Conservation (phyloP, 140 eudicot species). For the Anethum foeniculum region DNA sequence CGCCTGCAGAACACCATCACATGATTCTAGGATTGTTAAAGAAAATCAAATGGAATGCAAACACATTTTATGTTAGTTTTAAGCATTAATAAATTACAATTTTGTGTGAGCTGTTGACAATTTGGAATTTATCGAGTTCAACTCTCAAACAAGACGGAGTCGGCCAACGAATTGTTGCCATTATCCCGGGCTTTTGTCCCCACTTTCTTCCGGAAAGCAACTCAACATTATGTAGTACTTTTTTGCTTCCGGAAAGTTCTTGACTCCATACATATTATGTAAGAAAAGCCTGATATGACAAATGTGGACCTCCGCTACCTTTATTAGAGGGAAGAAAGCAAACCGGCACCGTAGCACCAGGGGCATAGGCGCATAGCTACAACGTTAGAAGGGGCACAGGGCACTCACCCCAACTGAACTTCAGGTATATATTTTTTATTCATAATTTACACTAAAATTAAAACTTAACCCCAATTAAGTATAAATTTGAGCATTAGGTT, state of each 20-base stretch:
- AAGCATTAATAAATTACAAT: neutral
- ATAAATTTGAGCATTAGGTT: neutral
- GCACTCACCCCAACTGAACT: neutral
- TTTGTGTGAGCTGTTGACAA: neutral
- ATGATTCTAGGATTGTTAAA: slow-evolving; percentile 26
- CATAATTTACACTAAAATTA: neutral
- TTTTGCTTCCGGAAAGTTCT: neutral
- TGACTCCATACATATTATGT: neutral
- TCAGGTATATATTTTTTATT: neutral
- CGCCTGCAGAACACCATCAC: slow-evolving; percentile 51
- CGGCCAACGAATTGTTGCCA: neutral
- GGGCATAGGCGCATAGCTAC: neutral
- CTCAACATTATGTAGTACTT: neutral
- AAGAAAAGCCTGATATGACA: neutral
- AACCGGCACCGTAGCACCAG: neutral
- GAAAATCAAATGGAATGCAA: neutral
- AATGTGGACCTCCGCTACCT: neutral
- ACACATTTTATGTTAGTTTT: slow-evolving; percentile 9
- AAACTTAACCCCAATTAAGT: neutral
- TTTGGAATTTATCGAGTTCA: neutral
- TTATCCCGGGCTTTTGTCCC: neutral
- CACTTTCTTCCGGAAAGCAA: neutral
- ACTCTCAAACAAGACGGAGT: neutral
- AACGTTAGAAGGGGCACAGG: too few relatives aligned
- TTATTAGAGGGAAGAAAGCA: neutral